Evolutionary conservation across 805 yeast species (phyloP), one percentile per base, ranked within the genome.

Genomic region (Lipomyces yamadae): DNA sequence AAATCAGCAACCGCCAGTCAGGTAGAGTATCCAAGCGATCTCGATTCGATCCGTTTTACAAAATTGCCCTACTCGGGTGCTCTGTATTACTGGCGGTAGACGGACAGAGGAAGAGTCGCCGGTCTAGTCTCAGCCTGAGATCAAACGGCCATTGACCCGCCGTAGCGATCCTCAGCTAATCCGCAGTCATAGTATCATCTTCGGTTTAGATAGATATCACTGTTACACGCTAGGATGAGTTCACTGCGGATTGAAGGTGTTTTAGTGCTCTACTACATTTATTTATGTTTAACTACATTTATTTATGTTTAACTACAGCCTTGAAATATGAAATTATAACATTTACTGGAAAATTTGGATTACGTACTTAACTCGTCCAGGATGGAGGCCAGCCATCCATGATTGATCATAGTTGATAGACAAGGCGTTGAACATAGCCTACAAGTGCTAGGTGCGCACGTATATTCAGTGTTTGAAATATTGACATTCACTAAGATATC

Each of bases 61-160:
- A 15, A 4, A 15, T 42, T 42, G 15, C 18, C 48, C 7, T 42
- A 42, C 48, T 42, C 48, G 3, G 24, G 24, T 42, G 48, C 48
- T 42, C 48, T 42, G 48, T 42, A 42, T 42, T 42, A 24, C n/a
- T 24, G 18, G 48, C 48, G 48, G 48, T 42, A 42, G 48, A 42
- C 24, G 48, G n/a, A 42, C 18, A 42, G 24, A 42, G n/a, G 48
- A 42, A 42, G 48, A 42, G 48, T 8, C 24, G 24, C 48, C 24
- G 8, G 48, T 42, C 48, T 7, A 42, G 48, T 42, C 48, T 42
- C 48, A 24, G 48, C 15, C 10, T 42, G 48, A 15, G 29, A 42
- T 13, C 48, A 42, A 5, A 15, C 48, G 24, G 48, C 48, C 48
- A n/a, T 8, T 7, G 39, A 42, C 7, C n/a, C 48, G 48, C n/a